These are phyloP conservation scores for Globisporangium parvum DNA, from an alignment of 352 stramenopile genomes.

Conservation along the genomic window DNA sequence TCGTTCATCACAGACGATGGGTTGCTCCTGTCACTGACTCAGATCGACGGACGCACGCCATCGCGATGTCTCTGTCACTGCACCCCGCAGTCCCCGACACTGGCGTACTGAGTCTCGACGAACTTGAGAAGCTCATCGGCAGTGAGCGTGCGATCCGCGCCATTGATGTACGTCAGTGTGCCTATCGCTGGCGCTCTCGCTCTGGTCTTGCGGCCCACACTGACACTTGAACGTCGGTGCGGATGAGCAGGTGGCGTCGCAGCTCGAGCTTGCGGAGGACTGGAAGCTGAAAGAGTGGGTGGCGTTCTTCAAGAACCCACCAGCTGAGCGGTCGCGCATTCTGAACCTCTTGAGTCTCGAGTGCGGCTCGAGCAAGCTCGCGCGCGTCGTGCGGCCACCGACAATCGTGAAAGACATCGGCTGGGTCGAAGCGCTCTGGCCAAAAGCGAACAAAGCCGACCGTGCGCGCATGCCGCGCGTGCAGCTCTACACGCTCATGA, in stretches of 20 bases:
- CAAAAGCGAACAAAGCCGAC: constrained; percentile 11
- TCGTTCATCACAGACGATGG: background rate
- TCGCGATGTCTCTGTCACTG: background rate
- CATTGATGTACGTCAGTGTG: constrained; percentile 23
- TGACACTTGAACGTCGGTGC: background rate
- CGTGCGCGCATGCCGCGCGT: constrained; percentile 16
- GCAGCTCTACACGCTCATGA: constrained; percentile 40
- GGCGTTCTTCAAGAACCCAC: constrained; percentile 20
- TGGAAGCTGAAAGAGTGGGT: constrained; percentile 33
- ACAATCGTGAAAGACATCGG: constrained; percentile 30
- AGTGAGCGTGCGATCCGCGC: constrained; percentile 20
- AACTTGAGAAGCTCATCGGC: constrained; percentile 23
- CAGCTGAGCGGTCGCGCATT: constrained; percentile 14
- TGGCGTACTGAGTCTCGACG: constrained; percentile 12
- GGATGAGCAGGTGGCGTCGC: constrained; percentile 18
- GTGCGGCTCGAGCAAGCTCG: constrained; percentile 29
- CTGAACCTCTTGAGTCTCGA: constrained; percentile 37
- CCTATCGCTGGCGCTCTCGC: background rate
- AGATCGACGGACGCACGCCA: background rate
- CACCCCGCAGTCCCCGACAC: constrained; percentile 2
- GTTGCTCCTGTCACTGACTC: too few relatives aligned
- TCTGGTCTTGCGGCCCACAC: background rate
- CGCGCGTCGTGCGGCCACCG: constrained; percentile 20
- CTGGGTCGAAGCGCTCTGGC: constrained; percentile 37
- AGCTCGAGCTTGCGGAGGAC: constrained; percentile 25